Percentiles rank a stretch among this genome's conserved stretches.
Conservation (phyloP, 192 early-diverging fungal genomes). For the Backusella parvicylindrica region DNA sequence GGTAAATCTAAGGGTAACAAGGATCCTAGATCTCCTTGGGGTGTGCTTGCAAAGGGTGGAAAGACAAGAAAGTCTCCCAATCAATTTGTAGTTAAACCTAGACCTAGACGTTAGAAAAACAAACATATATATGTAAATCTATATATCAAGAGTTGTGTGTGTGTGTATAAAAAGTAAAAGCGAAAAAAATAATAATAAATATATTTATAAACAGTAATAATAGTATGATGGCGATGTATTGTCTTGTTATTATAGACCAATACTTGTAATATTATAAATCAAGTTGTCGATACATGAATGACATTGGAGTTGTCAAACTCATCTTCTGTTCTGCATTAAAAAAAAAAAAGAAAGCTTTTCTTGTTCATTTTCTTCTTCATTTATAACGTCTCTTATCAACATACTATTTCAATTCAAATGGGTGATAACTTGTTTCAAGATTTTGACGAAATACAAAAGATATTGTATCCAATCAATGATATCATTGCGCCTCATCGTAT, state of each 20-base stretch:
- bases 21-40: slow-evolving; percentile 87
- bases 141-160: not conserved
- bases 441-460: not conserved
- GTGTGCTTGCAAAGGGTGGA: slow-evolving; percentile 89
- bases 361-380: not conserved
- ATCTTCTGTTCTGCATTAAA: not conserved
- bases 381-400: too few species aligned
- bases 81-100: slow-evolving; percentile 65
- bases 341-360: not conserved
- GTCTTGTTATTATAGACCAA: too few species aligned
- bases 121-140: not conserved
- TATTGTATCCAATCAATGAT: not conserved
- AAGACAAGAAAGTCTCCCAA: slow-evolving; percentile 73
- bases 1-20: slow-evolving; percentile 93
- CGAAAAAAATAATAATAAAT: not conserved
- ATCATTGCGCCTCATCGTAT: not conserved
- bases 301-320: too few species aligned
- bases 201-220: not conserved
- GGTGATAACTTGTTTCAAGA: not conserved
- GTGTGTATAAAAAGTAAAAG: not conserved
- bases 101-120: slow-evolving; percentile 50
- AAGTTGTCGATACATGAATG: not conserved
- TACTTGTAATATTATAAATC: too few species aligned
- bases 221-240: not conserved
- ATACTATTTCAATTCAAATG: not conserved